Base-by-base conservation (phyloP, 306 rosid genomes). In the Prunus padus region DNA sequence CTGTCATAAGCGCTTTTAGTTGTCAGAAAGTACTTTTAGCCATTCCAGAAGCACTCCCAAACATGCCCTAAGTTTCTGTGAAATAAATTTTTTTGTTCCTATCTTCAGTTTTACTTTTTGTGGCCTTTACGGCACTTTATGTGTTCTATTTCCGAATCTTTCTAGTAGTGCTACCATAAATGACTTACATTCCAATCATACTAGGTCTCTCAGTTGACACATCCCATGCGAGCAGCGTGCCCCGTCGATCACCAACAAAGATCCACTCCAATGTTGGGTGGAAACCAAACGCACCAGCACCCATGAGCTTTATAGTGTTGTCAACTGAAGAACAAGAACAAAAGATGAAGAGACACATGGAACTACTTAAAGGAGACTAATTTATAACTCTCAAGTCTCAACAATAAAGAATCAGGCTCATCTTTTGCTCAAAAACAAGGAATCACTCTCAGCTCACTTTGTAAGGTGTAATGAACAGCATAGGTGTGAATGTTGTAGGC, bases 261-360 rank as follows among this genome's bases (percentile, higher is more conserved):
- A 96, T 87, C 99, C 99, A 96, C 80, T 96, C 99, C 70, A 92
- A 85, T 54, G 97, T 92, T 78, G 99, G 98, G 86, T 96, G 99
- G 88, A 96, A 96, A 73, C 98, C 97, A 82, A 96, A 90, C 42
- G 98, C 97, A 80, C 98, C 89, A 70, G 98, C 96, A 59, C 99
- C 99, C 69, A 84, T 88, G 71, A 96, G 99, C 91, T 89, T 96
- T 80, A 92, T 92, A 69, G 98, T 86, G 78, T 84, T 87, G 76
- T 96, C 98, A 84, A 92, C 99, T 96, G 86, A 37, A 73, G 31
- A 78, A 78, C 20, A 73, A 61, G 55, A 80, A 82, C 75, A 73
- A 51, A 55, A 80, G 60, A 60, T 78, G 31, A 67, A 61, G 50
- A 55, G 26, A 23, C 75, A 76, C 60, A 52, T 60, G 18, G 18